Conservation (phyloP, 768 basidiomycete species). For the Hydnum rufescens region DNA sequence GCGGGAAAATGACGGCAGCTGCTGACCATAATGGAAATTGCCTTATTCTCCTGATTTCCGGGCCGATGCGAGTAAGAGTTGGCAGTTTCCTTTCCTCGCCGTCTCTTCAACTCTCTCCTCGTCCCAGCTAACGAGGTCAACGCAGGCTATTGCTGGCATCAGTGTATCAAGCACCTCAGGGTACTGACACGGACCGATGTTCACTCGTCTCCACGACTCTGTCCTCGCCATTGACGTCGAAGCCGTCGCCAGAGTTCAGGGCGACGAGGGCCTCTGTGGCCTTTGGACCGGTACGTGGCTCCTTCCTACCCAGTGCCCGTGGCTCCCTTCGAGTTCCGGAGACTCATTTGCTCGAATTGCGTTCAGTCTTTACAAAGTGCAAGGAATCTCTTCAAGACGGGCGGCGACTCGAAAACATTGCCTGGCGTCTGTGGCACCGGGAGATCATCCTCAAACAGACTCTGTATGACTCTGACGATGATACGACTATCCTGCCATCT, state of each 20-base stretch:
- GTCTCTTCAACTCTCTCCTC: neutral
- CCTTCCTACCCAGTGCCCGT: slow-evolving; percentile 1
- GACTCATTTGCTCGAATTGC: slow-evolving; percentile 5
- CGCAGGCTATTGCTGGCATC: neutral
- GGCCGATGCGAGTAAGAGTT: neutral
- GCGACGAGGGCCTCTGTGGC: slow-evolving; percentile 40
- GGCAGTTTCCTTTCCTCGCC: neutral
- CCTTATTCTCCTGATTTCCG: slow-evolving; percentile 1
- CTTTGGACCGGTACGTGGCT: slow-evolving; percentile 45
- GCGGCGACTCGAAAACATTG: slow-evolving; percentile 66
- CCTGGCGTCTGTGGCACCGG: slow-evolving; percentile 70
- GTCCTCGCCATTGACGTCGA: slow-evolving; percentile 48
- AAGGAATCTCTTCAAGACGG: slow-evolving; percentile 64
- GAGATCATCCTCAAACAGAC: slow-evolving; percentile 23
- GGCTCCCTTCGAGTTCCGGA: slow-evolving; percentile 2
- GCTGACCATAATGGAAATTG: too few relatives aligned
- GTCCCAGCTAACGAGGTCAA: neutral
- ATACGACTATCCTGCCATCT: neutral
- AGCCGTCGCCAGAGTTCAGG: slow-evolving; percentile 46
- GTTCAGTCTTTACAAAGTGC: slow-evolving; percentile 64
- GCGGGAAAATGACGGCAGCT: too few relatives aligned
- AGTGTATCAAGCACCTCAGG: neutral
- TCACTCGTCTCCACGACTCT: slow-evolving; percentile 18
- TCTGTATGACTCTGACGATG: neutral
- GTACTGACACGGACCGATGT: neutral